Conservation (phyloP, 495 filamentous ascomycete genomes). For the Poronia punctata region DNA sequence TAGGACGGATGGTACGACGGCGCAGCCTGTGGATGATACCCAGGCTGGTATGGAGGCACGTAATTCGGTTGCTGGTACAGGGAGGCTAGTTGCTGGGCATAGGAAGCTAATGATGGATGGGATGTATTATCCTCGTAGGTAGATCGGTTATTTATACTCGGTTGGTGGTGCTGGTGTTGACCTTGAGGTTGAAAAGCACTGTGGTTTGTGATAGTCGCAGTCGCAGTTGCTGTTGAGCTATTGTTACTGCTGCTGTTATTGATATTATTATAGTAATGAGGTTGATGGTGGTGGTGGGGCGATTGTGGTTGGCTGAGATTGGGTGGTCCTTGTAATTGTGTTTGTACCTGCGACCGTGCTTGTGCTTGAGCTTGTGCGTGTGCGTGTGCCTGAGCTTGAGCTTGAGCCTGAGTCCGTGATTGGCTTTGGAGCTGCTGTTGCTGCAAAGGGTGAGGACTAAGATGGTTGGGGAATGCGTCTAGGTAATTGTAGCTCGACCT, state of each 20-base stretch:
- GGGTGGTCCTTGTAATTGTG: conserved; percentile 4
- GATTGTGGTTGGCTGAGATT: conserved; percentile 7
- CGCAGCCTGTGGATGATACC: conserved; percentile 12
- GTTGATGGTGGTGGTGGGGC: conserved; percentile 4
- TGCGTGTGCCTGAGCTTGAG: conserved; percentile 37
- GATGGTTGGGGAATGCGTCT: conserved; percentile 14
- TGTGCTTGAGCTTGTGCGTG: conserved; percentile 3
- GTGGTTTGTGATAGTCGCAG: conserved; percentile 7
- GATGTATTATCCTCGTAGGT: neutral
- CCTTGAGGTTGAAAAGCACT: conserved; percentile 15
- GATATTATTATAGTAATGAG: conserved; percentile 5
- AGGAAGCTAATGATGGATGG: neutral
- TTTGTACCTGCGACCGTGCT: neutral
- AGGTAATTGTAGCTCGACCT: conserved; percentile 1
- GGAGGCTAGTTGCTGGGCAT: neutral
- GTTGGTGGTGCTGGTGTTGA: conserved; percentile 4
- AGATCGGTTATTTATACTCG: neutral
- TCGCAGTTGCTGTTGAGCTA: conserved; percentile 11
- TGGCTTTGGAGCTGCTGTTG: no score
- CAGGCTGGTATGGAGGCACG: conserved; percentile 6
- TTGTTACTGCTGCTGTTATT: neutral
- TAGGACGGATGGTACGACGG: conserved; percentile 16
- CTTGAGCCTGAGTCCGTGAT: no score
- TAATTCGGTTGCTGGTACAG: neutral
- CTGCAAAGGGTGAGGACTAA: conserved; percentile 39